Percentiles rank a stretch among this genome's conserved stretches.
These are phyloP conservation scores for Vaccinium macrocarpon DNA, from an alignment of 148 eudicot genomes.

Conservation along the genomic window DNA sequence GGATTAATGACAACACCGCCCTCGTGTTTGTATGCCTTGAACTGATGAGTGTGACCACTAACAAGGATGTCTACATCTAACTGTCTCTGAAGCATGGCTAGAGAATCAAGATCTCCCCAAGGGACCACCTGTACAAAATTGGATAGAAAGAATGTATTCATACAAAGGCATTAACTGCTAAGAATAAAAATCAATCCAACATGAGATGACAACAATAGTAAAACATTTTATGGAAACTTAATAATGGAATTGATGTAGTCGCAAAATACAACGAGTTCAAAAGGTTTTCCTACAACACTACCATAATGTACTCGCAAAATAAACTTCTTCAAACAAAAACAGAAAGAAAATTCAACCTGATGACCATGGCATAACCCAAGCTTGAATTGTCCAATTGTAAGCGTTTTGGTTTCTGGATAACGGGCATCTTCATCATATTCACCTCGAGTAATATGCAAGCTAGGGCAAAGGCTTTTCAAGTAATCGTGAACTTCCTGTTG, in stretches of 20 bases:
- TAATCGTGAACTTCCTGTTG: constrained; percentile 95
- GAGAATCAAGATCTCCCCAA: constrained; percentile 94
- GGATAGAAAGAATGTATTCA: background rate
- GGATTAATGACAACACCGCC: constrained; percentile 98
- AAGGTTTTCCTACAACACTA: background rate
- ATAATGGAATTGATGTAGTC: background rate
- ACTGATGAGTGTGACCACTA: constrained; percentile 95
- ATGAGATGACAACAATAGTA: background rate
- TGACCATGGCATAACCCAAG: constrained; percentile 98
- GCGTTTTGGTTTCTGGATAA: constrained; percentile 92
- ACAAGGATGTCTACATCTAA: constrained; percentile 94
- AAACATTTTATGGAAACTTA: background rate
- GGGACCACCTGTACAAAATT: constrained; percentile 62
- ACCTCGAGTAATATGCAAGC: constrained; percentile 81
- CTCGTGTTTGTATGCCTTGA: constrained; percentile 98
- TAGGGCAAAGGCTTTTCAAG: constrained; percentile 81
- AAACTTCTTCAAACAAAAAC: background rate
- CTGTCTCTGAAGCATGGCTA: constrained; percentile 98
- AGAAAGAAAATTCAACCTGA: constrained; percentile 53
- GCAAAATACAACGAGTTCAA: no score
- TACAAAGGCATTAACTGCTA: background rate
- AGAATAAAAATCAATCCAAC: background rate
- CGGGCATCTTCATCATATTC: constrained; percentile 95
- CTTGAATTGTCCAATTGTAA: constrained; percentile 96
- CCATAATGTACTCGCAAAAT: background rate